Evolutionary conservation across 305 asterid species (phyloP).

Genomic region (Fraxinus platypoda): DNA sequence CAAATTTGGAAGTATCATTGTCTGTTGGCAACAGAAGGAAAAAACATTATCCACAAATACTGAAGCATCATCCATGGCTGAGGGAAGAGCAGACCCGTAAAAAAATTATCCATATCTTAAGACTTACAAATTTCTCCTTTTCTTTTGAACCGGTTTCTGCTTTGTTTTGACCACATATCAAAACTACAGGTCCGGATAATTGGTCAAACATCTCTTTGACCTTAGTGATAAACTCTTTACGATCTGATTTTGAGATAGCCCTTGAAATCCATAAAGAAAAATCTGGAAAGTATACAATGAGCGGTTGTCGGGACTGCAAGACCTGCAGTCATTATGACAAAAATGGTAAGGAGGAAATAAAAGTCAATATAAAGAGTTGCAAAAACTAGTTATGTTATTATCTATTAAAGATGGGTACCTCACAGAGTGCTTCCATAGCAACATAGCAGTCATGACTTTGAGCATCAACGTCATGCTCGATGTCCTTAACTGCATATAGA

Average conservation of each 20-base stretch:
- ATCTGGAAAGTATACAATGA: constrained; percentile 86
- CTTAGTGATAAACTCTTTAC: constrained; percentile 67
- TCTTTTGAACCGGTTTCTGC: constrained; percentile 71
- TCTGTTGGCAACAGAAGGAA: constrained; percentile 52
- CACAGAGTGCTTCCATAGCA: constrained; percentile 88
- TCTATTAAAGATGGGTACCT: constrained; percentile 50
- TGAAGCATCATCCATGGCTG: constrained; percentile 13
- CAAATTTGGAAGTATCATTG: constrained; percentile 88
- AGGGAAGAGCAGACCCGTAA: constrained; percentile 15
- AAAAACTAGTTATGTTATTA: constrained; percentile 8
- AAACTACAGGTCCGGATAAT: constrained; percentile 70
- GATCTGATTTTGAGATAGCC: constrained; percentile 74
- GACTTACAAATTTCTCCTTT: constrained; percentile 86
- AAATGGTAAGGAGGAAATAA: constrained; percentile 15
- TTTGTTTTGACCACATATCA: constrained; percentile 90
- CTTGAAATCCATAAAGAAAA: constrained; percentile 79
- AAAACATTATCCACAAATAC: constrained; percentile 15
- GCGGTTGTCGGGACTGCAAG: constrained; percentile 77
- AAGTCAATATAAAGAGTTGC: background rate
- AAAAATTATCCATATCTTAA: background rate
- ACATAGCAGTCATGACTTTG: constrained; percentile 74
- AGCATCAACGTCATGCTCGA: constrained; percentile 86
- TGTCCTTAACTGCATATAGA: constrained; percentile 63
- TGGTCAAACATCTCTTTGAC: constrained; percentile 83
- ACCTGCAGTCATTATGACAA: constrained; percentile 53